Base-by-base conservation (phyloP, 2,329 filamentous ascomycete genomes). In the Cercospora brassicicola region DNA sequence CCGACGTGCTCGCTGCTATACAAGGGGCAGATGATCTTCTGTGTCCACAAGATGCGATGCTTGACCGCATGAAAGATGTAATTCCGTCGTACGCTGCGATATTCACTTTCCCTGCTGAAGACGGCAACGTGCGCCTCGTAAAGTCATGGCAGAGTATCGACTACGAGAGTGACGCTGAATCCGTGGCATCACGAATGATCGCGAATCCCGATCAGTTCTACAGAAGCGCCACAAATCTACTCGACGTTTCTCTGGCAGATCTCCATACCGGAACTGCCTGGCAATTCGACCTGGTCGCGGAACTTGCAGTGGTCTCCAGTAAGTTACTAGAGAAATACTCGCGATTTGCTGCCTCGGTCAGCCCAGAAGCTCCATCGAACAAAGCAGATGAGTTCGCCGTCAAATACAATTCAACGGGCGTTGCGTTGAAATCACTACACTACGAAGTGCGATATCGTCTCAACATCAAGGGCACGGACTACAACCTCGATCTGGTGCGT, bases 231-330 rank as follows among this genome's bases (percentile, higher is more conserved):
- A 68, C 71, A 2, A 63, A 71, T 15, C 70, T 79, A 6, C 48
- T 78, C 7, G 74, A 78, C 51, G 65, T 75, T 11, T 72, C 68
- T 59, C 59, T 78, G 6, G 70, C 72, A 9, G 71, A 79, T 62
- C 63, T 78, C 2, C 67, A 67, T 13, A 70, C 66, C n/a, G 73
- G 76, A 20, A 69, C 64, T 8, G 73, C 77, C 4, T 79, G 77
- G 77, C 72, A 74, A n/a, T 75, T 77, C 60, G 76, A 78, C 18
- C 53, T 79, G 6, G 51, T 61, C 1, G 73, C 73, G 6, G 65
- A 72, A 2, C 67, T 69, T 13, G 39, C 66, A 3, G 55, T 76
- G 13, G 68, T 71, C 10, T 66, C 73, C 5, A 67, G 66, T 18
- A 64, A 65, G 2, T 60, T 78, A 1, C 67, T 71, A 0, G 31